Percentiles rank a stretch among this genome's conserved stretches.
Conservation (phyloP, 2,329 filamentous ascomycete genomes). For the Phialocephala sp. region DNA sequence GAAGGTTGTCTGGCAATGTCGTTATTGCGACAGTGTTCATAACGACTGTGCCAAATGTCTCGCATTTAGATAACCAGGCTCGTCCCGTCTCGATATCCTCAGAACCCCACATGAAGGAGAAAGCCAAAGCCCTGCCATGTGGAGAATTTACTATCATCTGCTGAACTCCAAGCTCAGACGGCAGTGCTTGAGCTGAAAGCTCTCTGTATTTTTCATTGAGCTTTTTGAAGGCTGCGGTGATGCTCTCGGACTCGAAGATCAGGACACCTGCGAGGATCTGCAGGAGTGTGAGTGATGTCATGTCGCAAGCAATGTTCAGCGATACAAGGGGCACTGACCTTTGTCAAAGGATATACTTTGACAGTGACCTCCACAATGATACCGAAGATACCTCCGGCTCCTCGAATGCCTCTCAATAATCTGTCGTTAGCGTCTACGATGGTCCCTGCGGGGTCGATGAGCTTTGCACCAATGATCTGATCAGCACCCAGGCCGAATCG, state of each 20-base stretch:
- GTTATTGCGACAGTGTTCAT: conserved; percentile 39
- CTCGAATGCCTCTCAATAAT: conserved; percentile 47
- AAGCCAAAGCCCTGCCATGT: conserved; percentile 37
- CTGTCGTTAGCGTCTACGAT: conserved; percentile 46
- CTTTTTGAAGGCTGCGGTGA: conserved; percentile 36
- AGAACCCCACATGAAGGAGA: conserved; percentile 44
- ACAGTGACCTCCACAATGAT: conserved; percentile 49
- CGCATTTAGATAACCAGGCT: conserved; percentile 40
- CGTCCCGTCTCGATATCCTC: conserved; percentile 42
- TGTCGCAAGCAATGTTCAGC: neutral
- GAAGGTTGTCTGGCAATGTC: conserved; percentile 34
- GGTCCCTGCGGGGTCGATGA: conserved; percentile 47
- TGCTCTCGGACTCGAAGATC: conserved; percentile 43
- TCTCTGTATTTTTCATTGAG: conserved; percentile 39
- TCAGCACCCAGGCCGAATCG: conserved; percentile 46
- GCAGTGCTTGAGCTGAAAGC: conserved; percentile 33
- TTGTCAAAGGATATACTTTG: conserved; percentile 46
- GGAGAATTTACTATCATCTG: conserved; percentile 43
- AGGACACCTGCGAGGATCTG: conserved; percentile 42
- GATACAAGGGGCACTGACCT: conserved; percentile 32
- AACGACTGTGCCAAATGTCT: conserved; percentile 37
- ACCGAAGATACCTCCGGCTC: conserved; percentile 48
- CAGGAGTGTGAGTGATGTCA: neutral
- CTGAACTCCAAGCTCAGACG: conserved; percentile 33
- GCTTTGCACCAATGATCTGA: conserved; percentile 46